A percentile compares a stretch with the other conserved stretches of the same genome.
Conservation (phyloP, 2,329 filamentous ascomycete species). For the Penicillium sclerotigenum region DNA sequence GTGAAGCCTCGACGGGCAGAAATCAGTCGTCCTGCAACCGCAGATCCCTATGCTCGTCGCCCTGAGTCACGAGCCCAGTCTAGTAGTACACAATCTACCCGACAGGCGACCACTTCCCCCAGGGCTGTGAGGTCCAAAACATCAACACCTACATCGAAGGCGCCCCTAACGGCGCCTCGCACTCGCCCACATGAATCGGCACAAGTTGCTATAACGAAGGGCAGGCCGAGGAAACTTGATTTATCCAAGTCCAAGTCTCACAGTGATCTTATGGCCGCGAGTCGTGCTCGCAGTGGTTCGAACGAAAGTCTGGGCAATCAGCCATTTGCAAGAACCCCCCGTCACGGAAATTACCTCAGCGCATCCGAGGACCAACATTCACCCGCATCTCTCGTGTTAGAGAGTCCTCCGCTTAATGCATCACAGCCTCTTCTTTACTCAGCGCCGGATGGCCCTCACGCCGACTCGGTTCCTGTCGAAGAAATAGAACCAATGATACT, state of each 20-base stretch:
- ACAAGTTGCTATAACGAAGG: slow-evolving; percentile 31
- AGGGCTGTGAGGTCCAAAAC: slow-evolving; percentile 28
- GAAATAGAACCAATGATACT: slow-evolving; percentile 10
- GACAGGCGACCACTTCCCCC: slow-evolving; percentile 20
- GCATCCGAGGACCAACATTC: slow-evolving; percentile 55
- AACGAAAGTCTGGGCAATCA: slow-evolving; percentile 19
- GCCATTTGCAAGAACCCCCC: slow-evolving; percentile 7
- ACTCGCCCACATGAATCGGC: slow-evolving; percentile 33
- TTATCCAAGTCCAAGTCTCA: slow-evolving; percentile 30
- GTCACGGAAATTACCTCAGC: slow-evolving; percentile 31
- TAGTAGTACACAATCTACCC: slow-evolving; percentile 11
- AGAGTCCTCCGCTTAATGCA: slow-evolving; percentile 21
- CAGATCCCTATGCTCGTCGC: slow-evolving; percentile 33
- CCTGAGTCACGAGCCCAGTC: slow-evolving; percentile 47
- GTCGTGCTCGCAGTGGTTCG: slow-evolving; percentile 25
- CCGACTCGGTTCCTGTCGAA: slow-evolving; percentile 11
- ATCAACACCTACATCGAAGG: slow-evolving; percentile 33
- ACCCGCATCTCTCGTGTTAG: slow-evolving; percentile 18
- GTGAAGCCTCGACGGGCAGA: slow-evolving; percentile 39
- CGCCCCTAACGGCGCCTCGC: slow-evolving; percentile 26
- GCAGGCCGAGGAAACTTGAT: slow-evolving; percentile 34
- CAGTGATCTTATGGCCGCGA: slow-evolving; percentile 29
- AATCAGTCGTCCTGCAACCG: slow-evolving; percentile 35
- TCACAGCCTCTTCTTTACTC: slow-evolving; percentile 8
- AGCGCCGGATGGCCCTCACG: background rate